Evolutionary conservation across 2,329 filamentous ascomycete species (phyloP).

Genomic region (Aspergillus sp.): DNA sequence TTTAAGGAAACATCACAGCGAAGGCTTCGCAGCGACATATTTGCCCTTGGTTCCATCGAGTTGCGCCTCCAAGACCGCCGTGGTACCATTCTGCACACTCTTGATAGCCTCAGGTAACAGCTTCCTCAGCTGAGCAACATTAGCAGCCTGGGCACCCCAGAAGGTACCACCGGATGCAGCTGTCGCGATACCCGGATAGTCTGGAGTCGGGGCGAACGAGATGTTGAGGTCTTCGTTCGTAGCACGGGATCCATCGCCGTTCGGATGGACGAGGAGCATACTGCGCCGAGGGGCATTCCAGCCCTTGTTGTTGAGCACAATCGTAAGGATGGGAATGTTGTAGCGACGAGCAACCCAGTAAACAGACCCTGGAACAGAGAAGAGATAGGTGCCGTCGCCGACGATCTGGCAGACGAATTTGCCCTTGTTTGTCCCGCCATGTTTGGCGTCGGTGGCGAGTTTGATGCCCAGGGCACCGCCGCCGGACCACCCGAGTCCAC

Average conservation of each 20-base stretch:
- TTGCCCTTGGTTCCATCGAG: conserved; percentile 60
- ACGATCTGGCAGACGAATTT: conserved; percentile 67
- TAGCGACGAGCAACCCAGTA: conserved; percentile 71
- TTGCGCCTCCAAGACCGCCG: conserved; percentile 65
- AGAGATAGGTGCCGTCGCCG: conserved; percentile 68
- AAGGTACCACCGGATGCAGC: conserved; percentile 64
- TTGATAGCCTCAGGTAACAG: conserved; percentile 61
- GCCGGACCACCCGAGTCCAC: conserved; percentile 78
- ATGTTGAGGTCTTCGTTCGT: conserved; percentile 68
- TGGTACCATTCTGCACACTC: conserved; percentile 57
- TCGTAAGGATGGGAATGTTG: conserved; percentile 65
- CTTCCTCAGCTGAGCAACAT: conserved; percentile 56
- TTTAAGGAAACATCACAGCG: background rate
- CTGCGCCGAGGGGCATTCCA: conserved; percentile 68
- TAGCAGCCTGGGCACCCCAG: conserved; percentile 63
- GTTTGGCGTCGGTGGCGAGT: conserved; percentile 61
- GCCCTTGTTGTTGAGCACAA: conserved; percentile 70
- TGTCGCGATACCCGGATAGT: conserved; percentile 68
- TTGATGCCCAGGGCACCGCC: conserved; percentile 76
- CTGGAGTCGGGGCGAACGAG: conserved; percentile 65
- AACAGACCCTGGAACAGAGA: conserved; percentile 65
- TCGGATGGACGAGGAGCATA: conserved; percentile 66
- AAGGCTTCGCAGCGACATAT: conserved; percentile 37
- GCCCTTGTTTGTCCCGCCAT: conserved; percentile 54
- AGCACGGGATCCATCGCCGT: conserved; percentile 63